Conservation (phyloP, 2,329 filamentous ascomycete species). For the Tolypocladium nubicola region DNA sequence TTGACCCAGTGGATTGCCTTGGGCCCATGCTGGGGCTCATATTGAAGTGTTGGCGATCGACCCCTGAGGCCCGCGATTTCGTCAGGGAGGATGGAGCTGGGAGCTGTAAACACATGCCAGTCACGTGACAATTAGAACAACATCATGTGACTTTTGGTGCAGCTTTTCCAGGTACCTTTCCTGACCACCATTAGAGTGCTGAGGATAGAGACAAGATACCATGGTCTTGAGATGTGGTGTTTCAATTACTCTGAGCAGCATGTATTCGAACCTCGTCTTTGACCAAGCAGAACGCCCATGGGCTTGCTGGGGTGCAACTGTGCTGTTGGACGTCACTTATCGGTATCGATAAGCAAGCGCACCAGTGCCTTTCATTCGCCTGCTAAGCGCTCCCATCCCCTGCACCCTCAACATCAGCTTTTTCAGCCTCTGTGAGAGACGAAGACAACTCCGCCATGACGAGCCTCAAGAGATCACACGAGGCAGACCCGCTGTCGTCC, state of each 20-base stretch:
- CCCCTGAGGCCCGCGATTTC: neutral
- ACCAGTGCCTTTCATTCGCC: conserved; percentile 13
- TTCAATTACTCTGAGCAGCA: neutral
- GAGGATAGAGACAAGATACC: neutral
- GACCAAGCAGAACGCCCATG: neutral
- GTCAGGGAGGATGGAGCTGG: neutral
- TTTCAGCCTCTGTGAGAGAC: neutral
- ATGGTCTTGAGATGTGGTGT: neutral
- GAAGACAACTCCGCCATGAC: conserved; percentile 36
- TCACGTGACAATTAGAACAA: neutral
- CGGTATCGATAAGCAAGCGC: conserved; percentile 21
- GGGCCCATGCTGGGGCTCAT: neutral
- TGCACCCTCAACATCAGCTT: conserved; percentile 7
- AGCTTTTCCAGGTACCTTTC: neutral
- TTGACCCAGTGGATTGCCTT: neutral
- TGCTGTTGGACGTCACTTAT: neutral
- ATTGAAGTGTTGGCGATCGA: neutral
- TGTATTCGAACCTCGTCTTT: neutral
- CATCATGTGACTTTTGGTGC: neutral
- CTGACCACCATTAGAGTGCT: neutral
- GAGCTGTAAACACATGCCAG: neutral
- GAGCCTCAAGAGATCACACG: conserved; percentile 50
- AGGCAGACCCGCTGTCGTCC: conserved; percentile 43
- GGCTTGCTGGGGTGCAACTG: neutral
- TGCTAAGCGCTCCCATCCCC: conserved; percentile 3